These are phyloP conservation scores for Aquilaria yunnanensis DNA, from an alignment of 345 rosid genomes.

Conservation along the genomic window DNA sequence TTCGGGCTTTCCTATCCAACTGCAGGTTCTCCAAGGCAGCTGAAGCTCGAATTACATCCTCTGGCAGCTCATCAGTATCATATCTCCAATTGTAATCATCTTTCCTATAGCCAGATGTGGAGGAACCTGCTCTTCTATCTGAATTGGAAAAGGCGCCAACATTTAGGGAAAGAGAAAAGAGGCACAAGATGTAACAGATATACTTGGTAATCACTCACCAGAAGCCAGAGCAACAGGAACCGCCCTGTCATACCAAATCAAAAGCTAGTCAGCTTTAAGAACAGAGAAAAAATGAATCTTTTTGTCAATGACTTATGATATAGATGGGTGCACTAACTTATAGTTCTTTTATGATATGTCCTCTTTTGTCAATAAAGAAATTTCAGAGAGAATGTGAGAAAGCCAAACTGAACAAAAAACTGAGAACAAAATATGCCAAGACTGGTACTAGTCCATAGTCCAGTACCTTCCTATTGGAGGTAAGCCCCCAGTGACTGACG, in stretches of 20 bases:
- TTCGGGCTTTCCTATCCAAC: conserved; percentile 84
- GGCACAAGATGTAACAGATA: not conserved
- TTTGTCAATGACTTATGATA: too few species aligned
- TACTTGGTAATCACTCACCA: conserved; percentile 43
- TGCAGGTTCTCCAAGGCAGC: conserved; percentile 88
- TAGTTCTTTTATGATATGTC: too few species aligned
- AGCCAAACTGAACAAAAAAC: not conserved
- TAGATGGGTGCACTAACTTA: too few species aligned
- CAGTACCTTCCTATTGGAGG: conserved; percentile 88
- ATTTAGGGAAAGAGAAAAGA: conserved; percentile 6
- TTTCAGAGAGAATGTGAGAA: not conserved
- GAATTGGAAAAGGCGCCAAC: conserved; percentile 10
- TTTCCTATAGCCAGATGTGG: conserved; percentile 64
- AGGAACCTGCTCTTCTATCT: conserved; percentile 87
- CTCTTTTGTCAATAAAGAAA: not conserved
- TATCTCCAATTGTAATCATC: conserved; percentile 88
- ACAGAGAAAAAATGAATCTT: not conserved
- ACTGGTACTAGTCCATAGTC: conserved; percentile 3
- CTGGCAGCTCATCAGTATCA: conserved; percentile 53
- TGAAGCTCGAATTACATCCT: conserved; percentile 74
- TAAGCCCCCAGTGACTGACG: conserved; percentile 79
- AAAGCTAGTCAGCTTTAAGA: conserved; percentile 14
- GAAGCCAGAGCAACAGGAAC: conserved; percentile 50
- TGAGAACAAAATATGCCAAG: not conserved
- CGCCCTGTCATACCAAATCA: conserved; percentile 32